Percentiles rank a stretch among this genome's conserved stretches.
Evolutionary conservation across 2,329 filamentous ascomycete species (phyloP).

Genomic region (Ophiobolus disseminans): DNA sequence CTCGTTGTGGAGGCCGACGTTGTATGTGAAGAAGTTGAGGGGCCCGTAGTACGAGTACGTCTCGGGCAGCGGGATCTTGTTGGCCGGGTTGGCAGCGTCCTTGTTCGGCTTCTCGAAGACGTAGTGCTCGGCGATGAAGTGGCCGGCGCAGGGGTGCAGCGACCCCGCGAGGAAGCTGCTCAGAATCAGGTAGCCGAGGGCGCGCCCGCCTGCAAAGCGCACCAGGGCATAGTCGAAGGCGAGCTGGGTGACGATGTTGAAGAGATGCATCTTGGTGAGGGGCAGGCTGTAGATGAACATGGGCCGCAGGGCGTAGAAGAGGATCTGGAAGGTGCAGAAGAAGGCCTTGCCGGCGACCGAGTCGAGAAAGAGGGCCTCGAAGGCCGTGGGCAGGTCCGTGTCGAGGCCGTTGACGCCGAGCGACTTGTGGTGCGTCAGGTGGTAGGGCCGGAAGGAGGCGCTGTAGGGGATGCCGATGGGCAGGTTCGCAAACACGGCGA

Average conservation of each 20-base stretch:
- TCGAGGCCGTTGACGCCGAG: conserved; percentile 95
- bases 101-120: conserved; percentile 60
- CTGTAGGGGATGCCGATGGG: conserved; percentile 97
- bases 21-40: conserved; percentile 92
- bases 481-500: conserved; percentile 93
- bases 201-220: conserved; percentile 64
- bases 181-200: conserved; percentile 82
- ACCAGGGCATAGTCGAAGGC: conserved; percentile 77
- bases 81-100: conserved; percentile 61
- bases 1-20: conserved; percentile 97
- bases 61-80: conserved; percentile 71
- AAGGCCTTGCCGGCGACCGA: conserved; percentile 96
- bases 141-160: conserved; percentile 90
- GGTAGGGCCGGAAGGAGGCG: conserved; percentile 96
- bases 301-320: conserved; percentile 96
- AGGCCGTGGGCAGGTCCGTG: conserved; percentile 88
- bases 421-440: conserved; percentile 98
- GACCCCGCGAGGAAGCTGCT: conserved; percentile 93
- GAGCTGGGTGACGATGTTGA: conserved; percentile 81
- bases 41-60: conserved; percentile 97
- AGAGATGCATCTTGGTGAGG: conserved; percentile 80
- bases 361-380: conserved; percentile 92
- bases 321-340: conserved; percentile 98
- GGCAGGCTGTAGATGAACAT: conserved; percentile 93
- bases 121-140: conserved; percentile 96